Evolutionary conservation across 2,329 filamentous ascomycete genomes (phyloP).

Genomic region (Coniochaeta sp.): DNA sequence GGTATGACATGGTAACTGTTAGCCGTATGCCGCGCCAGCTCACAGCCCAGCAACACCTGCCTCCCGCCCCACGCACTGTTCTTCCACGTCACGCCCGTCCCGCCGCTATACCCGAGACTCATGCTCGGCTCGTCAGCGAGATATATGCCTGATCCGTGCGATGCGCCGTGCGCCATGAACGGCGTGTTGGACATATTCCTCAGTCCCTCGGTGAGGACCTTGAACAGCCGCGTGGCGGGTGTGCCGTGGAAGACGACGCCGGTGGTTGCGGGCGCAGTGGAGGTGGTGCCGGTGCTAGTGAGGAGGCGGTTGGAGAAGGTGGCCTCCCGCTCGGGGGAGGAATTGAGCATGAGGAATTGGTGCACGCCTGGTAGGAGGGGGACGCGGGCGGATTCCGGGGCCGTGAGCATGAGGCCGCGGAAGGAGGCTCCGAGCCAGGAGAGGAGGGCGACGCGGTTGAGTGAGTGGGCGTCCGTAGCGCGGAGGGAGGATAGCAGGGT

Average conservation of each 20-base stretch:
- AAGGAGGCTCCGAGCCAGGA: conserved; percentile 15
- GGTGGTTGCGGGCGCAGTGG: neutral
- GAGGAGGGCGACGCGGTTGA: conserved; percentile 11
- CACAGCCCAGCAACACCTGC: conserved; percentile 15
- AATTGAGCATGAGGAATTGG: conserved; percentile 17
- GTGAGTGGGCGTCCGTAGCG: neutral
- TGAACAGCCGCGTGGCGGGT: conserved; percentile 10
- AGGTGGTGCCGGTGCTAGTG: neutral
- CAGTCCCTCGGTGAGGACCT: conserved; percentile 14
- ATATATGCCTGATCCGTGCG: neutral
- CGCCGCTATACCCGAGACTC: conserved; percentile 8
- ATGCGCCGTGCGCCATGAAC: conserved; percentile 2
- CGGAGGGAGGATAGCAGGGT: conserved; percentile 12
- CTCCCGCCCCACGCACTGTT: conserved; percentile 8
- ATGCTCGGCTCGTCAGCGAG: conserved; percentile 11
- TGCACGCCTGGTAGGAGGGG: conserved; percentile 12
- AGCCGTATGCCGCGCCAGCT: conserved; percentile 10
- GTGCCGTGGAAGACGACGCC: conserved; percentile 15
- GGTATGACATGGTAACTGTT: conserved; percentile 9
- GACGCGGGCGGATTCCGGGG: conserved; percentile 12
- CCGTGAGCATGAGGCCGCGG: conserved; percentile 14
- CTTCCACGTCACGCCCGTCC: conserved; percentile 8
- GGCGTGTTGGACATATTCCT: conserved; percentile 10
- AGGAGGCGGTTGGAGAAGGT: conserved; percentile 6
- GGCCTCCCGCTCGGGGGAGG: conserved; percentile 11